Evolutionary conservation across 2,329 filamentous ascomycete species (phyloP).

Genomic region (Talaromyces sp.): DNA sequence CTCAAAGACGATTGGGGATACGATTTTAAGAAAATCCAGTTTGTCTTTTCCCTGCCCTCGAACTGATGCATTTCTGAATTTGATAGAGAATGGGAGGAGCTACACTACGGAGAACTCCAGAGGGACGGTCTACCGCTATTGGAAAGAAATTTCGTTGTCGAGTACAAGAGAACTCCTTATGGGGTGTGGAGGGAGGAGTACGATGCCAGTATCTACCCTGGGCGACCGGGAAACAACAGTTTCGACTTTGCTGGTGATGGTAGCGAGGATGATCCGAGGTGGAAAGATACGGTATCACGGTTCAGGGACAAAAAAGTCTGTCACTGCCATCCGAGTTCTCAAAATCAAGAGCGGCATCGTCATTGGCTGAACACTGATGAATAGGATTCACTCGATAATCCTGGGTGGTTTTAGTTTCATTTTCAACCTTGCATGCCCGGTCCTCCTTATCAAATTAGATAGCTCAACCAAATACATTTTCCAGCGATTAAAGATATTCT

Average conservation of each 20-base stretch:
- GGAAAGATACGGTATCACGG: too few species aligned
- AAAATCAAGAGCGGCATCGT: too few species aligned
- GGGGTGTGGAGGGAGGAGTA: neutral
- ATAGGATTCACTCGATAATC: too few species aligned
- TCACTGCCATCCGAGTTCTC: too few species aligned
- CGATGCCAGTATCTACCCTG: neutral
- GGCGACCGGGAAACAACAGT: neutral
- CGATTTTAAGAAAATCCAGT: neutral
- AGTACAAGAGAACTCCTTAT: neutral
- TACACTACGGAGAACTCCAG: neutral
- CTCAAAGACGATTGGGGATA: neutral
- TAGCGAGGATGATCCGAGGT: neutral
- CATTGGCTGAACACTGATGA: too few species aligned
- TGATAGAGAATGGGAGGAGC: neutral
- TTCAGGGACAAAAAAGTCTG: too few species aligned
- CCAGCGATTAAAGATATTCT: neutral
- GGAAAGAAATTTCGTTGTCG: rapidly evolving
- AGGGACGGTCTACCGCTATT: too few species aligned
- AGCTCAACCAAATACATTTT: neutral
- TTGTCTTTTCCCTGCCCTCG: neutral
- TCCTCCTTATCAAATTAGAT: neutral
- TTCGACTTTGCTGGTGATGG: neutral
- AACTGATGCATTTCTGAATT: neutral
- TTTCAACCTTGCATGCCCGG: neutral
- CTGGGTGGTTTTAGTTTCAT: too few species aligned